phyloP scores from a whole-genome alignment of 768 basidiomycete genomes.

The Rhodotorula toruloides region DNA sequence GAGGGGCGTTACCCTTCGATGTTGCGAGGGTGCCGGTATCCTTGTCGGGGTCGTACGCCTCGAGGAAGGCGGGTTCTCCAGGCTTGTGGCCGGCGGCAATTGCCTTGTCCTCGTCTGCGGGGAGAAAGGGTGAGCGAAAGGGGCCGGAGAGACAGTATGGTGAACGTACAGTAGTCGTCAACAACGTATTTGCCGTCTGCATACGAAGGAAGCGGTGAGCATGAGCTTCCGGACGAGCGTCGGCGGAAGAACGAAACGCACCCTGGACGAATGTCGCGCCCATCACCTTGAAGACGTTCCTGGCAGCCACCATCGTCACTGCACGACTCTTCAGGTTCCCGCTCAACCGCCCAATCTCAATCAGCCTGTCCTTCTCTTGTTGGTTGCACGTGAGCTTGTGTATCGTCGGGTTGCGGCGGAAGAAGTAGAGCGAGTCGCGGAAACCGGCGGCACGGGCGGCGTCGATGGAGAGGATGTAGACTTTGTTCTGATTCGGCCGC shows the following conservation, averaged over 20 bases:
- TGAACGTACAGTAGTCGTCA: slow-evolving; percentile 71
- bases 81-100: slow-evolving; percentile 74
- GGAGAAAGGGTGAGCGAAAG: not conserved
- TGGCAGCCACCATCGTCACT: slow-evolving; percentile 85
- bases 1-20: slow-evolving; percentile 48
- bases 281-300: slow-evolving; percentile 89
- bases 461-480: slow-evolving; percentile 95
- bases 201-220: not conserved
- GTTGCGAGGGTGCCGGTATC: slow-evolving; percentile 40
- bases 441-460: slow-evolving; percentile 93
- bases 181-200: slow-evolving; percentile 84
- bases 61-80: slow-evolving; percentile 74
- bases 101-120: slow-evolving; percentile 67
- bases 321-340: slow-evolving; percentile 82
- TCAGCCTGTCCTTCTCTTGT: slow-evolving; percentile 86
- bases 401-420: slow-evolving; percentile 81
- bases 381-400: slow-evolving; percentile 86
- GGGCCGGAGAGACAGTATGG: not conserved
- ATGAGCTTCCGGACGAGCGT: not conserved
- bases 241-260: slow-evolving; percentile 47
- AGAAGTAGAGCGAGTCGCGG: slow-evolving; percentile 96
- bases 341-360: slow-evolving; percentile 78
- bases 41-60: slow-evolving; percentile 61
- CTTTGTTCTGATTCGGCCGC: slow-evolving; percentile 66
- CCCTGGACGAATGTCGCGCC: slow-evolving; percentile 84